phyloP scores from a whole-genome alignment of 805 yeast genomes.

The Saturnispora kantuleensis region DNA sequence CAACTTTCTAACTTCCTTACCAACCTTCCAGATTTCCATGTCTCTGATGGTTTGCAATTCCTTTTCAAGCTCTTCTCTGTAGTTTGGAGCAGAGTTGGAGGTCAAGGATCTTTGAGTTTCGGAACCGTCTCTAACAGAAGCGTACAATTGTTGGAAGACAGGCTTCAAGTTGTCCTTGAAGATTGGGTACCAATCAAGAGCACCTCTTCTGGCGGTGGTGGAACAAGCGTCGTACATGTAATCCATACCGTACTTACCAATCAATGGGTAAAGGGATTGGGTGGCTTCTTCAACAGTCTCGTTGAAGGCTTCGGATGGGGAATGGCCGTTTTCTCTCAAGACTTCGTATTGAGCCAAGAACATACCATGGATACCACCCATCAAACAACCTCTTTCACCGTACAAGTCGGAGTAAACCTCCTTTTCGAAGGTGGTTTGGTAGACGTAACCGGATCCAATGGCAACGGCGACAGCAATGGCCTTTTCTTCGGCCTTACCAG shows the following conservation, averaged over 20 bases:
- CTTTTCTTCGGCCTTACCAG: constrained; percentile 99
- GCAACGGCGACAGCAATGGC: constrained; percentile 98
- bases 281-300: constrained; percentile 99
- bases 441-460: constrained; percentile 98
- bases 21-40: constrained; percentile 99
- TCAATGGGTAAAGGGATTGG: constrained; percentile 96
- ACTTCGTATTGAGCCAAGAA: constrained; percentile 99
- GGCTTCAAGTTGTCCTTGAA: constrained; percentile 99
- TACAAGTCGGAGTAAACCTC: constrained; percentile 98
- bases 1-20: constrained; percentile 98
- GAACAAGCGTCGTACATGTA: constrained; percentile 99
- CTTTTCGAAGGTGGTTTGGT: constrained; percentile 98
- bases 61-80: constrained; percentile 90
- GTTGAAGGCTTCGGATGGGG: constrained; percentile 99
- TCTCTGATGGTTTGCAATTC: constrained; percentile 90
- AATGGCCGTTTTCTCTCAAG: constrained; percentile 98
- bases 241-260: constrained; percentile 99
- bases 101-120: constrained; percentile 98
- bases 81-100: constrained; percentile 96
- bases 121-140: constrained; percentile 87
- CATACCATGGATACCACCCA: constrained; percentile 99
- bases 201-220: constrained; percentile 99
- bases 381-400: constrained; percentile 99
- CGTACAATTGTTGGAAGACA: constrained; percentile 92
- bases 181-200: constrained; percentile 99